These are phyloP conservation scores for Endothia cerciana DNA, from an alignment of 2,329 filamentous ascomycete species.

Conservation along the genomic window DNA sequence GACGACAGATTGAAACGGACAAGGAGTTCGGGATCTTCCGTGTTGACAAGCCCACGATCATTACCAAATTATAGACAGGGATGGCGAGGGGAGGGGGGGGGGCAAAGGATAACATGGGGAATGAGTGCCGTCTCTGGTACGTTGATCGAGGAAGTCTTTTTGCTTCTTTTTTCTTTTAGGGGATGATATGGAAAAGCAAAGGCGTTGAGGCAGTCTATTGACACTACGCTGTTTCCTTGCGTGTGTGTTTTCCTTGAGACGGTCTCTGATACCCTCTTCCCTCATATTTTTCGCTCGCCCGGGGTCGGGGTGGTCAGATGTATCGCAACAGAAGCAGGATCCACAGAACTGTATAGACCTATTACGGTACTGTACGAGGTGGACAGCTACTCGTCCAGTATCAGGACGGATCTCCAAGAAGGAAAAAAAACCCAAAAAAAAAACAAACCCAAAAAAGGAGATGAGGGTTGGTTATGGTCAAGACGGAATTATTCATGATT, in stretches of 20 bases:
- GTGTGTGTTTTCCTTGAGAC: constrained; percentile 2
- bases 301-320: constrained; percentile 1
- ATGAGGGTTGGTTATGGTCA: neutral
- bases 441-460: no score
- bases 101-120: no score
- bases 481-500: neutral
- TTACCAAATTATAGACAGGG: no score
- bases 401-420: neutral
- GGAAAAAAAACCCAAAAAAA: no score
- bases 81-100: no score
- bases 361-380: constrained; percentile 8
- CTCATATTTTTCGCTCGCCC: neutral
- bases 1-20: neutral
- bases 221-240: neutral
- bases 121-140: no score
- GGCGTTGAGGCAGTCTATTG: neutral
- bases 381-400: constrained; percentile 9
- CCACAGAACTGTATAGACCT: constrained; percentile 10
- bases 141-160: no score
- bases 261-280: neutral
- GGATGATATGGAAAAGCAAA: no score
- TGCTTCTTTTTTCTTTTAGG: no score
- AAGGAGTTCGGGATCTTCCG: neutral
- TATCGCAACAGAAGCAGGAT: constrained; percentile 1
- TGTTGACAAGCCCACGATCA: no score